A percentile compares a stretch with the other conserved stretches of the same genome.
phyloP scores from a whole-genome alignment of 768 basidiomycete genomes.

The Cyclocybe aegerita region DNA sequence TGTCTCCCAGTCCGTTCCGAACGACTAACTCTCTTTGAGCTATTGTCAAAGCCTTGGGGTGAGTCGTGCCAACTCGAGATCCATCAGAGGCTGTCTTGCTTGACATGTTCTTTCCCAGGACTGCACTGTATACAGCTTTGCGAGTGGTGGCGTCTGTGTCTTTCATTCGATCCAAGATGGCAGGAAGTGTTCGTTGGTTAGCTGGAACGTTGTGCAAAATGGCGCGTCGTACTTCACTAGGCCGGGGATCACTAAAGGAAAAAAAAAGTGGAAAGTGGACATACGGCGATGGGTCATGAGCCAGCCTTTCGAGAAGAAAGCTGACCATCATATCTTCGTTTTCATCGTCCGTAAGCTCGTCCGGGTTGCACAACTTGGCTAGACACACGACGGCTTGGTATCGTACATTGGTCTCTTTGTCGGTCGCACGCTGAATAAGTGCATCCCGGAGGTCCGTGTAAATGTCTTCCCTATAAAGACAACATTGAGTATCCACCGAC shows the following conservation, averaged over 20 bases:
- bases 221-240: constrained; percentile 84
- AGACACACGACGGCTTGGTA: constrained; percentile 80
- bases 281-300: constrained; percentile 75
- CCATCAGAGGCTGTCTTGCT: constrained; percentile 5
- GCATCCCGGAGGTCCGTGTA: constrained; percentile 60
- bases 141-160: constrained; percentile 79
- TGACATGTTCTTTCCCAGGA: constrained; percentile 46
- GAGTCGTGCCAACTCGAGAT: constrained; percentile 46
- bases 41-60: constrained; percentile 66
- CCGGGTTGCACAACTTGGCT: constrained; percentile 71
- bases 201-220: constrained; percentile 72
- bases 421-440: constrained; percentile 70
- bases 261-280: constrained; percentile 21
- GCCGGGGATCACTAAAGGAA: background rate
- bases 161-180: constrained; percentile 72
- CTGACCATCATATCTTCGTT: constrained; percentile 56
- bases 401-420: constrained; percentile 78
- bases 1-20: constrained; percentile 81
- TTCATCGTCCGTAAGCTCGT: constrained; percentile 55
- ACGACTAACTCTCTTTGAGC: constrained; percentile 78
- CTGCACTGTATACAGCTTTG: constrained; percentile 64
- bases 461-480: constrained; percentile 63
- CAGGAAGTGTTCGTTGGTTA: constrained; percentile 51
- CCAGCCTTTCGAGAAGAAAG: constrained; percentile 64
- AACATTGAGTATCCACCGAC: background rate